Conservation (phyloP, 768 basidiomycete species). For the Tricholoma bakamatsutake region DNA sequence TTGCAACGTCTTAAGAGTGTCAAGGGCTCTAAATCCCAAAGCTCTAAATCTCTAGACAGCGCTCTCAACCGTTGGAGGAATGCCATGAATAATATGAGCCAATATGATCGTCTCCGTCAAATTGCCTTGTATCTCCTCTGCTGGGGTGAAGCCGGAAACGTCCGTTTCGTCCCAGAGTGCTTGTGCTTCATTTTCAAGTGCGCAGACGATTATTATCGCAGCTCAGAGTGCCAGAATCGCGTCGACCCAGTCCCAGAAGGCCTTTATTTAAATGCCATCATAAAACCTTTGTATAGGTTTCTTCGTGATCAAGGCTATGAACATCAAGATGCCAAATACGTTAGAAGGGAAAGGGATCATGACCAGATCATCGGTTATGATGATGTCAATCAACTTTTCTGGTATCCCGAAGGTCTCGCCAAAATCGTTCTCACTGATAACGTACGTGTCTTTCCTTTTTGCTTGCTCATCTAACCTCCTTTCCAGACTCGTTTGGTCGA, state of each 20-base stretch:
- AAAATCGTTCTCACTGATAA: conserved; percentile 87
- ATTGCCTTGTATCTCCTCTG: conserved; percentile 93
- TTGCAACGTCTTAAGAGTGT: conserved; percentile 84
- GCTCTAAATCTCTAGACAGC: conserved; percentile 81
- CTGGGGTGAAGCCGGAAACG: conserved; percentile 98
- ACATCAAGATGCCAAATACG: conserved; percentile 90
- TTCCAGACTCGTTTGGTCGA: conserved; percentile 85
- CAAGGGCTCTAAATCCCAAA: conserved; percentile 48
- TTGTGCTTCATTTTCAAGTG: conserved; percentile 99
- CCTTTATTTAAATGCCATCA: conserved; percentile 82
- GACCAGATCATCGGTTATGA: conserved; percentile 98
- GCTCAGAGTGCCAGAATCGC: conserved; percentile 93
- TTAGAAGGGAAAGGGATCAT: conserved; percentile 91
- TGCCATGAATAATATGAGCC: conserved; percentile 99
- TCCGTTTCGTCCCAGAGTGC: conserved; percentile 94
- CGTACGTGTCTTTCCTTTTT: conserved; percentile 36
- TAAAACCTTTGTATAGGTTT: conserved; percentile 94
- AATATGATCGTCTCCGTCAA: conserved; percentile 96
- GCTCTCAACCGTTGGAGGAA: conserved; percentile 94
- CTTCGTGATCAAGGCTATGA: conserved; percentile 98
- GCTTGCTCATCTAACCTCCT: conserved; percentile 2
- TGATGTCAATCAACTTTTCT: conserved; percentile 98
- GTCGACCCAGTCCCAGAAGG: conserved; percentile 93
- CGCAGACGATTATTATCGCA: conserved; percentile 98
- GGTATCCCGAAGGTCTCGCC: conserved; percentile 98